A percentile compares a stretch with the other conserved stretches of the same genome.
phyloP scores from a whole-genome alignment of 2,329 filamentous ascomycete genomes.

The Dactylellina haptotyla region DNA sequence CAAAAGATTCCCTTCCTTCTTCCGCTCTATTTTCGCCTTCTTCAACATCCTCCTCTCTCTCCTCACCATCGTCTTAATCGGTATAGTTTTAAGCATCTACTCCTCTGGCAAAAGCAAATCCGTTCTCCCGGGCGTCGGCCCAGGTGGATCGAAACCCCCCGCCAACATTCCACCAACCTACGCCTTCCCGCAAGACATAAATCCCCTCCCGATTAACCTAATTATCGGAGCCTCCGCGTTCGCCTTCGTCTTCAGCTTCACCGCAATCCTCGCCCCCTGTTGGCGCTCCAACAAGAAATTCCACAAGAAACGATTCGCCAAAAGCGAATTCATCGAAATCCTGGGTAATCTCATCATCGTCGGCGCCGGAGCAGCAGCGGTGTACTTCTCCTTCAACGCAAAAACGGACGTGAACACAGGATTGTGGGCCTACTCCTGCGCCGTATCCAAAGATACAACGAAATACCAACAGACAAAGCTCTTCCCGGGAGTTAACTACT shows the following conservation, averaged over 20 bases:
- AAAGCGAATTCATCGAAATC: conserved; percentile 31
- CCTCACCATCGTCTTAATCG: conserved; percentile 9
- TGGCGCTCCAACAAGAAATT: conserved; percentile 38
- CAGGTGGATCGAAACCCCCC: neutral
- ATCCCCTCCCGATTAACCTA: conserved; percentile 16
- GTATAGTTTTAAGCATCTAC: conserved; percentile 35
- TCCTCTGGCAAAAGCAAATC: conserved; percentile 2
- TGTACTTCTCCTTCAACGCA: conserved; percentile 23
- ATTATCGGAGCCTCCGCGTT: conserved; percentile 3
- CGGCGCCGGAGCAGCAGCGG: neutral
- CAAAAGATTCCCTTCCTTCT: conserved; percentile 8
- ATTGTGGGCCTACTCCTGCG: conserved; percentile 40
- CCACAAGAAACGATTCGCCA: conserved; percentile 35
- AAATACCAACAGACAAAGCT: neutral
- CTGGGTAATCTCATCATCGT: conserved; percentile 1
- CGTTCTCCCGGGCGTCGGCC: neutral
- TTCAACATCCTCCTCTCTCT: conserved; percentile 8
- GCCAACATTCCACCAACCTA: neutral
- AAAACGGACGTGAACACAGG: conserved; percentile 14
- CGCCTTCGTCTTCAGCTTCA: neutral
- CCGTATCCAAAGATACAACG: neutral
- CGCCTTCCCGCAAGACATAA: conserved; percentile 38
- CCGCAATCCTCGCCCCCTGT: conserved; percentile 1
- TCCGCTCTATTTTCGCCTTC: conserved; percentile 17
- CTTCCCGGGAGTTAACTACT: conserved; percentile 20